Conservation (phyloP, 2,329 filamentous ascomycete species). For the Ceratocystis papillata region DNA sequence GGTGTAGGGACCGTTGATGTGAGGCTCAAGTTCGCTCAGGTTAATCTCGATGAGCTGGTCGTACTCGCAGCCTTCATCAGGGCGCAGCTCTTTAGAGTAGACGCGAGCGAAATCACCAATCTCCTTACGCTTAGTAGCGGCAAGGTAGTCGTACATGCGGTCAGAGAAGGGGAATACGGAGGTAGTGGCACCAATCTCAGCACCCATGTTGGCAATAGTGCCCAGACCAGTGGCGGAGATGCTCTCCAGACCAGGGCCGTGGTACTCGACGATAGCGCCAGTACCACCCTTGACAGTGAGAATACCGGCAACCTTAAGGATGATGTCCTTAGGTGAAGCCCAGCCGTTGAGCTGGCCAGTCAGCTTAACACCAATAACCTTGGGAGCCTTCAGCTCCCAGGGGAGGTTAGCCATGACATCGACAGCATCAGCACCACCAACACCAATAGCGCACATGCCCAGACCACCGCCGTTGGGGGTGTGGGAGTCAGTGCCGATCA, state of each 20-base stretch:
- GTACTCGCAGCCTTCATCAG: constrained; percentile 86
- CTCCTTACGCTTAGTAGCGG: constrained; percentile 75
- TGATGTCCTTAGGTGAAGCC: constrained; percentile 88
- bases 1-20: constrained; percentile 98
- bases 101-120: constrained; percentile 82
- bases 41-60: constrained; percentile 96
- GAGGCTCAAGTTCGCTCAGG: constrained; percentile 85
- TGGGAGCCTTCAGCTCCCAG: constrained; percentile 97
- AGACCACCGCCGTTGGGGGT: constrained; percentile 96
- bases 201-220: constrained; percentile 64
- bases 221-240: constrained; percentile 72
- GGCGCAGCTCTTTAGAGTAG: constrained; percentile 75
- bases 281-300: constrained; percentile 97
- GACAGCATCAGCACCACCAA: constrained; percentile 95
- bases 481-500: constrained; percentile 97
- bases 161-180: constrained; percentile 97
- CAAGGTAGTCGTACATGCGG: constrained; percentile 92
- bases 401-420: constrained; percentile 96
- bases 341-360: constrained; percentile 83
- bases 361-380: constrained; percentile 91
- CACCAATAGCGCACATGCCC: constrained; percentile 88
- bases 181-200: constrained; percentile 75
- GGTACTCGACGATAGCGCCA: constrained; percentile 76
- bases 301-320: constrained; percentile 92
- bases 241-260: constrained; percentile 55